phyloP scores from a whole-genome alignment of 2,329 filamentous ascomycete genomes.

The Xylariomycetidae sp. region DNA sequence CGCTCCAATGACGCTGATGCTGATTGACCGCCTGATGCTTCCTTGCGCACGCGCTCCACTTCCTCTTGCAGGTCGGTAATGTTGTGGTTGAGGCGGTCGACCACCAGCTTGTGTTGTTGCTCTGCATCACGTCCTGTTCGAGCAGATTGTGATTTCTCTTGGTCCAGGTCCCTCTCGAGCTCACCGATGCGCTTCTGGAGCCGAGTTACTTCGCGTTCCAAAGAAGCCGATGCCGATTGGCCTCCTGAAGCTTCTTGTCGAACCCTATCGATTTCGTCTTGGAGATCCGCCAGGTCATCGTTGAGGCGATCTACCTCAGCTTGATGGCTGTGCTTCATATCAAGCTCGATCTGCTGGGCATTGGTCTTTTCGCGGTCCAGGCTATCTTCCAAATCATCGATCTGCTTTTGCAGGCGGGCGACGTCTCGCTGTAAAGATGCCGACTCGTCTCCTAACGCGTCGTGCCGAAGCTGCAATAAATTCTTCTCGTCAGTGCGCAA shows the following conservation, averaged over 20 bases:
- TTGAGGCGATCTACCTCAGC: conserved; percentile 43
- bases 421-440: conserved; percentile 61
- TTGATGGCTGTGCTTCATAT: conserved; percentile 47
- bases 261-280: conserved; percentile 45
- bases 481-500: conserved; percentile 60
- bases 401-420: conserved; percentile 17
- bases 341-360: conserved; percentile 58
- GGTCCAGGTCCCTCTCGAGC: conserved; percentile 30
- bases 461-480: conserved; percentile 61
- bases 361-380: conserved; percentile 53
- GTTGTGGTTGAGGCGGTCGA: conserved; percentile 42
- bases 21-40: conserved; percentile 16
- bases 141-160: conserved; percentile 59
- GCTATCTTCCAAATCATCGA: conserved; percentile 16
- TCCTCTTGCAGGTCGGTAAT: conserved; percentile 41
- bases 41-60: conserved; percentile 23
- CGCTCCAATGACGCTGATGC: conserved; percentile 17
- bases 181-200: conserved; percentile 40
- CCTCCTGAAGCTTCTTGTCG: conserved; percentile 60
- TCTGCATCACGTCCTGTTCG: conserved; percentile 55
- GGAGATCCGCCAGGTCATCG: conserved; percentile 52
- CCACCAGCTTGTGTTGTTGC: conserved; percentile 45
- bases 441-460: conserved; percentile 61
- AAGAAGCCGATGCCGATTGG: conserved; percentile 48
- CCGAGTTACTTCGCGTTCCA: conserved; percentile 56